Base-by-base conservation (phyloP, 805 yeast species). In the Pichia paraexigua region DNA sequence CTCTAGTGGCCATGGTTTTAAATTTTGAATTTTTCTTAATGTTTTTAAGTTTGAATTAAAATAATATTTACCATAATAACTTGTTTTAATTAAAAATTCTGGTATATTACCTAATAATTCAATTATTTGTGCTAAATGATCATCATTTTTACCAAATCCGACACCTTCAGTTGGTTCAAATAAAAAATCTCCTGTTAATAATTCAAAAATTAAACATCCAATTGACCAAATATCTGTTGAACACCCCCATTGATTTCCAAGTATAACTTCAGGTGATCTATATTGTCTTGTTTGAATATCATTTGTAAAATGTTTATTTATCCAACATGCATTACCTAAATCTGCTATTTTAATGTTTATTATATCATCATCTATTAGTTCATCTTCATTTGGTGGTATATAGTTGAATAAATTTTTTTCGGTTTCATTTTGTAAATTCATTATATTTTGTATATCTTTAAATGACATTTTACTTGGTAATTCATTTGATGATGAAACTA, bases 221-320 rank as follows among this genome's bases (percentile, higher is more conserved):
- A 87, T 74, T n/a, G 96, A 87, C 99, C 99, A 94, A 46, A 92
- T 77, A 68, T 94, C 99, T 1, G 95, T 84, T 50, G 92, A 82
- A 48, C 96, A 90, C 1, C 99, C 99, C 99, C 99, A 94, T 32
- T 79, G 74, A 11, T 86, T 78, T 0, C 95, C 94, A 20, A 86
- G 60, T 17, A 87, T 67, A 6, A 85, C 87, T 62, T 92, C 99
- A 1, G 98, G 98, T 0, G 97, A 80, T 44, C 99, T 75, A 66
- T 90, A 90, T 65, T 90, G 97, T 45, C 97, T 75, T 1, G 97
- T 90, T 68, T 90, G 97, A 55, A 90, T 87, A 56, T 88, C 91
- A 65, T 88, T 81, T 5, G 96, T 87, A 67, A 85, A 88, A 64
- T 90, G 97, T 47, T 79, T 79, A 62, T 80, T 77, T 6, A 77